Evolutionary conservation across 495 filamentous ascomycete species (phyloP), one percentile per base, ranked within the genome.

Genomic region (Penicilliopsis zonata): DNA sequence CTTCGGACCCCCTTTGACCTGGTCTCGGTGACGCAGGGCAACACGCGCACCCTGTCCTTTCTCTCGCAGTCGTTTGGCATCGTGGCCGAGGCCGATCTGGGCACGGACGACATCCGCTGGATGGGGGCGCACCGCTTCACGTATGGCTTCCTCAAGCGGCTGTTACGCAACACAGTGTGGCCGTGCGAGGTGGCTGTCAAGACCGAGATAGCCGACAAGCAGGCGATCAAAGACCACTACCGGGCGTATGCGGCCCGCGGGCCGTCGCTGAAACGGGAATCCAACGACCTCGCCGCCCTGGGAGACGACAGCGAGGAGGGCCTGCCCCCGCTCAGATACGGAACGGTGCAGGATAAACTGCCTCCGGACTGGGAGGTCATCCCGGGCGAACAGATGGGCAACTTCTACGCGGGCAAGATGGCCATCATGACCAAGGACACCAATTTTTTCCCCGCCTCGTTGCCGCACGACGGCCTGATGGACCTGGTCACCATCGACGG

Each of bases 351-450:
- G 30, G 82, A 88, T 40, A 65, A 79, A 5, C 49, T 95, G 2
- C 86, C 86, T 0, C 55, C 68, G 6, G 78, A 72, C 20, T 94
- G 86, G 82, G 65, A 78, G 31, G 57, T 78, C 13, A 53, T 80
- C 8, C 72, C 81, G 4, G 66, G 77, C 31, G 75, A 84, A 35
- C 82, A 74, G 12, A 60, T 98, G 23, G 86, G 87, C 5, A 95
- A 82, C 49, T 95, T 98, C 60, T 95, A 90, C 52, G 79, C 78
- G 6, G 90, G 90, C 31, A 98, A 94, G 46, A 90, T 95, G 86
- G 75, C 83, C 4, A 84, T 78, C 55, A 85, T 98, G 83, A 76
- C 85, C 2, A 71, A 86, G 14, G 80, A 83, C 34, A 70, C 76
- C 20, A 84, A 82, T 43, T 92, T 95, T 65, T 98, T 98, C 67